These are phyloP conservation scores for Mrakia blollopis DNA, from an alignment of 768 basidiomycete species.

Conservation along the genomic window DNA sequence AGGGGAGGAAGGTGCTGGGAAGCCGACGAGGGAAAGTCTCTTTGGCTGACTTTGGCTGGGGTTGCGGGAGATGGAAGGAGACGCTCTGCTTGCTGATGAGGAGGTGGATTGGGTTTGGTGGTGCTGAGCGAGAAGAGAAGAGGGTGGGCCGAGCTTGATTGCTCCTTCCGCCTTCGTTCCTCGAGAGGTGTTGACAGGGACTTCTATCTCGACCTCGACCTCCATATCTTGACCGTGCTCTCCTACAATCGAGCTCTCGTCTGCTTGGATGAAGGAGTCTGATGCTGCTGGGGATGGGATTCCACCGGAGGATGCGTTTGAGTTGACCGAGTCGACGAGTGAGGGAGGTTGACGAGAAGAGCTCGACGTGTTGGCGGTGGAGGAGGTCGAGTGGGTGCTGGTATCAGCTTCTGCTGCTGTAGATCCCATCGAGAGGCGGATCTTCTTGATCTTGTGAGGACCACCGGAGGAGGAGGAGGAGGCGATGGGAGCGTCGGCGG, in stretches of 20 bases:
- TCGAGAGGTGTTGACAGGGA: neutral
- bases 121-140: constrained; percentile 2
- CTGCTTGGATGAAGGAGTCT: neutral
- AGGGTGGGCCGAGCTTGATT: neutral
- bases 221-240: neutral
- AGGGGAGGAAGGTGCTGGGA: neutral
- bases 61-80: neutral
- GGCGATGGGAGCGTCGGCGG: neutral
- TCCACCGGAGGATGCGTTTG: neutral
- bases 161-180: neutral
- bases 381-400: neutral
- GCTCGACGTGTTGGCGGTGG: neutral
- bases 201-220: neutral
- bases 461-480: neutral
- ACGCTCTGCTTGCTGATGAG: no score
- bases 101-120: neutral
- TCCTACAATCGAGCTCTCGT: neutral
- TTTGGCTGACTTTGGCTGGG: neutral
- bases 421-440: neutral
- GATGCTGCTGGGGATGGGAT: neutral
- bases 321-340: neutral
- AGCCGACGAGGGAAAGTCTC: neutral
- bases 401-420: neutral
- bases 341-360: neutral
- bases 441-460: neutral